These are phyloP conservation scores for Glycine soja DNA, from an alignment of 306 rosid species.

Conservation along the genomic window DNA sequence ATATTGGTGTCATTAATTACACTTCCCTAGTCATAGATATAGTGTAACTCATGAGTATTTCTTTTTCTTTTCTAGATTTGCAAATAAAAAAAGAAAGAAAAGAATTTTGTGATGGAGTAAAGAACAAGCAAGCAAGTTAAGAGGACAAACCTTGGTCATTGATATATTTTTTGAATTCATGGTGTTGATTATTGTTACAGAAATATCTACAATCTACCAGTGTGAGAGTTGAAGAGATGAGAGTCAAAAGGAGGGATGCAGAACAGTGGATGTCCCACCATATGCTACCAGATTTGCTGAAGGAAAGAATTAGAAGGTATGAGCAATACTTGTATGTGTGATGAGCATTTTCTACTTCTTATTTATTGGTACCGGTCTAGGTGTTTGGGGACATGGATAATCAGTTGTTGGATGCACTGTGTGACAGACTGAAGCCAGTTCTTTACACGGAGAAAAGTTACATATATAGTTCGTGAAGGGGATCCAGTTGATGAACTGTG, in stretches of 20 bases:
- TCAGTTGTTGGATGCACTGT: constrained; percentile 75
- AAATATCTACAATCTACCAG: too few species aligned
- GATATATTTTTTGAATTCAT: neutral
- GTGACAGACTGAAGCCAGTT: constrained; percentile 79
- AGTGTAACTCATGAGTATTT: neutral
- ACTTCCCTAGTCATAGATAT: neutral
- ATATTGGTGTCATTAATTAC: too few species aligned
- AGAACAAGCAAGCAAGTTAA: neutral
- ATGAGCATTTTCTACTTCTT: neutral
- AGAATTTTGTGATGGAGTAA: constrained; percentile 24
- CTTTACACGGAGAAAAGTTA: constrained; percentile 71
- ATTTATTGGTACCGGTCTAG: constrained; percentile 54
- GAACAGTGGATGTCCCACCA: constrained; percentile 97
- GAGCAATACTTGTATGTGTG: constrained; percentile 37
- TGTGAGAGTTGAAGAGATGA: too few species aligned
- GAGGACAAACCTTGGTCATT: neutral
- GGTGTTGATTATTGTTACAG: constrained; percentile 31
- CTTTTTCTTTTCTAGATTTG: neutral
- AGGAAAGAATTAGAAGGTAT: constrained; percentile 71
- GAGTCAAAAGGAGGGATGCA: too few species aligned
- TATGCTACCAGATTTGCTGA: constrained; percentile 74
- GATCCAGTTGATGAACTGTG: constrained; percentile 90
- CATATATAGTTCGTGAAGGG: constrained; percentile 80
- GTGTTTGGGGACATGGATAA: constrained; percentile 78
- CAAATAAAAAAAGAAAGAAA: neutral